Evolutionary conservation across 164 flowering plant genomes (phyloP), one percentile per base, ranked within the genome.

Genomic region (Cinnamomum micranthum): DNA sequence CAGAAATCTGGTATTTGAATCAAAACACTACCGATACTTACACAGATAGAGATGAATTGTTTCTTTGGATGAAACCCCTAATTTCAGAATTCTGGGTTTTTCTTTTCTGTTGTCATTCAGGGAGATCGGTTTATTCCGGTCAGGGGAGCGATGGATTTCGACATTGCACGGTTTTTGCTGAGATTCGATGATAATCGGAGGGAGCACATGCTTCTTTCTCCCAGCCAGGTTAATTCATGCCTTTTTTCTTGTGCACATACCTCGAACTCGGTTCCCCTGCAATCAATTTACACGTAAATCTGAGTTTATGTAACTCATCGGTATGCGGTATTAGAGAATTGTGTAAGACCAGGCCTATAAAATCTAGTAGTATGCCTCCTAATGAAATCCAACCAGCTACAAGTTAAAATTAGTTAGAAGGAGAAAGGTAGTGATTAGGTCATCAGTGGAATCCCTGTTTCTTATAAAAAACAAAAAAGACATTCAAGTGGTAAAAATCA

Each of bases 81-180:
- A 64, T 22, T 64, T 28, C 27, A 25, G 7, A 10, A 10, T 64
- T 24, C 28, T 64, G n/a, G n/a, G 62, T 14, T 58, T 58, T 58
- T 0, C 62, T 14, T 58, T 20, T 20, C 3, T 20, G n/a, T 3
- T 58, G 6, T 64, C 13, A 24, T n/a, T n/a, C 27, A 64, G 67
- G 67, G 67, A 22, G 67, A 64, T 25, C 33, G 67, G 24, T 64
- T 64, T 64, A 64, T 64, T 64, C 67, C 67, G 5, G 67, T 64
- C 28, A 64, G 67, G 14, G 27, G 28, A 64, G 67, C 67, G 27
- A 64, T 64, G 67, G 67, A 64, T 24, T 64, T 64, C 1, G 67
- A 64, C 15, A 28, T 64, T 13, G 67, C 67, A 0, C 25, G 28
- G 1, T 64, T 64, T 24, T 28, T 64, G 67, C 67, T 64, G 1